These are phyloP conservation scores for Cadophora luteo-olivacea DNA, from an alignment of 2,329 filamentous ascomycete genomes.

Conservation along the genomic window DNA sequence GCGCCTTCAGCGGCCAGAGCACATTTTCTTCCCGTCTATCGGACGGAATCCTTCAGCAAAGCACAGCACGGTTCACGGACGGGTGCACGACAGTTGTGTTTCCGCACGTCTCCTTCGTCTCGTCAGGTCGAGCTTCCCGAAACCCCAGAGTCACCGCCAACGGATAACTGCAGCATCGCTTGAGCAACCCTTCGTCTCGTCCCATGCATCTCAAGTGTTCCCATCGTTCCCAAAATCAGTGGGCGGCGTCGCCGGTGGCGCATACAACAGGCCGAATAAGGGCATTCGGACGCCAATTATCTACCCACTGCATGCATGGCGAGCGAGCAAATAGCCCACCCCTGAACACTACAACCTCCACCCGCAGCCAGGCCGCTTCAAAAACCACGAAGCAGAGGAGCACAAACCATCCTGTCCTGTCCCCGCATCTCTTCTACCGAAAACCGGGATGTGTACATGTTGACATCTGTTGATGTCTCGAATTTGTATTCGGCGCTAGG, in stretches of 20 bases:
- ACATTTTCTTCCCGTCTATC: conserved; percentile 8
- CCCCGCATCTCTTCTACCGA: conserved; percentile 23
- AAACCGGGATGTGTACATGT: conserved; percentile 14
- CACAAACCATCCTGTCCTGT: conserved; percentile 6
- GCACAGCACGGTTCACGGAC: conserved; percentile 5
- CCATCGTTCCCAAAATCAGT: conserved; percentile 22
- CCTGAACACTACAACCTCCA: conserved; percentile 20
- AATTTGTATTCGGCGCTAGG: conserved; percentile 15
- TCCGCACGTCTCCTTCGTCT: not conserved
- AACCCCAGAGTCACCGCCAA: conserved; percentile 6
- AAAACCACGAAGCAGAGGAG: conserved; percentile 2
- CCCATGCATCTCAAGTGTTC: conserved; percentile 5
- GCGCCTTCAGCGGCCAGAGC: conserved; percentile 17
- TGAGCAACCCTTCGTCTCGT: conserved; percentile 12
- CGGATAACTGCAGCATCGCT: conserved; percentile 14
- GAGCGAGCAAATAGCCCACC: conserved; percentile 15
- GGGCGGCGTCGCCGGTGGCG: conserved; percentile 17
- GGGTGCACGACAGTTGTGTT: conserved; percentile 9
- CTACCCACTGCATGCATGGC: not conserved
- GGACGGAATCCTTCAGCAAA: conserved; percentile 15
- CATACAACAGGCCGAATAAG: not conserved
- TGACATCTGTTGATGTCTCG: conserved; percentile 15
- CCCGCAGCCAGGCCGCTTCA: conserved; percentile 19
- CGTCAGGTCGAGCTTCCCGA: conserved; percentile 16
- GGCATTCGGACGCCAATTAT: conserved; percentile 1